These are phyloP conservation scores for Globomyces pollinis-pini DNA, from an alignment of 192 early-diverging fungal species.

Conservation along the genomic window DNA sequence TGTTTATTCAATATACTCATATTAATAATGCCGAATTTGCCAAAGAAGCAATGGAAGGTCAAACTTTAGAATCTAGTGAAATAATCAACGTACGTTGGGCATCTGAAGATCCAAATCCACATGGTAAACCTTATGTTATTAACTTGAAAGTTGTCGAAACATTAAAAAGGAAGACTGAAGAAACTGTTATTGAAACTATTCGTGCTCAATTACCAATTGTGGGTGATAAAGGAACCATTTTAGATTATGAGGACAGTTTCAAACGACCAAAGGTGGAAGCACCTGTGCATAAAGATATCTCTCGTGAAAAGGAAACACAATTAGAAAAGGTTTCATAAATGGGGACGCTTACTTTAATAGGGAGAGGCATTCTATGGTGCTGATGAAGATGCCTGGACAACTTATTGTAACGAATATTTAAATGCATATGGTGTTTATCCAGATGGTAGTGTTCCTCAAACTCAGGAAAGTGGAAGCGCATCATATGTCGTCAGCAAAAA, in stretches of 20 bases:
- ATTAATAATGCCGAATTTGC: conserved; percentile 78
- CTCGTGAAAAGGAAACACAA: neutral
- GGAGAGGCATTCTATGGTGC: conserved; percentile 1
- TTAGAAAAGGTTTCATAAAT: too few relatives aligned
- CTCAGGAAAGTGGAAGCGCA: neutral
- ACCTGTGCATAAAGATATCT: too few relatives aligned
- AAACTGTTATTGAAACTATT: conserved; percentile 45
- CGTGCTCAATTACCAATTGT: conserved; percentile 49
- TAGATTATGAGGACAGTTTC: conserved; percentile 44
- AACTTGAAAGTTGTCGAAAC: conserved; percentile 25
- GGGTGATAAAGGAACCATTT: conserved; percentile 39
- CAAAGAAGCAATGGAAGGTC: conserved; percentile 79
- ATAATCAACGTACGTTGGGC: conserved; percentile 76
- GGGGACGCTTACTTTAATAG: too few relatives aligned
- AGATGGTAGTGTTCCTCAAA: neutral
- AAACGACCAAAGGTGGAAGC: conserved; percentile 7
- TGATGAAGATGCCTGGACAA: neutral
- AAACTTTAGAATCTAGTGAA: conserved; percentile 70
- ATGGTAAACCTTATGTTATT: conserved; percentile 15
- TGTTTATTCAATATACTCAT: conserved; percentile 71
- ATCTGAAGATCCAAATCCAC: conserved; percentile 70
- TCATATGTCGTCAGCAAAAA: neutral
- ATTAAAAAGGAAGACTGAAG: conserved; percentile 53
- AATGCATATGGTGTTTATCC: neutral
- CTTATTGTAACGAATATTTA: neutral